Base-by-base conservation (phyloP, 2,329 filamentous ascomycete genomes). In the Karstenula rhodostoma region DNA sequence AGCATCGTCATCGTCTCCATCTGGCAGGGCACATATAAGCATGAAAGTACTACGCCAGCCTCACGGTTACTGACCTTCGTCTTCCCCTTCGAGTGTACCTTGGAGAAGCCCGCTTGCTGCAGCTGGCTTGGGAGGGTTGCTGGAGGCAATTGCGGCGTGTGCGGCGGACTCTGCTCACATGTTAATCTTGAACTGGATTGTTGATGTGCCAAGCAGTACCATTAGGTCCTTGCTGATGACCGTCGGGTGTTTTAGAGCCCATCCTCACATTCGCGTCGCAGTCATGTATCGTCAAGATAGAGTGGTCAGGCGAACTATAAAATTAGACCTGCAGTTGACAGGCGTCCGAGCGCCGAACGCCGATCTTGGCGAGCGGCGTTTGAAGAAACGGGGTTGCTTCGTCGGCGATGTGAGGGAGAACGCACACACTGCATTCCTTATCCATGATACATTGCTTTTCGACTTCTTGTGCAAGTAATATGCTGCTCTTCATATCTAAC, bases 1-100 rank as follows among this genome's bases (percentile, higher is more conserved):
- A 43, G 79, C 79, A 32, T 84, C 81, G 57, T 81, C 79, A 52
- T 78, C 80, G 50, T 83, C 82, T 61, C 81, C 83, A 49, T 79
- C 50, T 53, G 32, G 23, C 7, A 6, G 4, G 9, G 19, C 1
- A 13, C 17, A 15, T 5, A 15, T 44, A 32, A 47, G 25, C 32
- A 35, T 13, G 13, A 29, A 7, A 2, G 12, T 35, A 35, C 10
- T 4, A 46, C 2, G n/a, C 19, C 15, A 15, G 5, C 2, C 15
- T 9, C 10, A 19, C 10, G 13, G 3, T 17, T 22, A 54, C 37
- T 22, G 23, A 35, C 40, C 79, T 67, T 85, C 82, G 57, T 79
- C 69, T 51, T 72, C 81, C 60, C 82, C 78, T 63, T 78, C 80
- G 75, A 80, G 74, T 44, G 66, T 62, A 59, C 73, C 70, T 44